Evolutionary conservation across 768 basidiomycete species (phyloP), one percentile per base, ranked within the genome.

Genomic region (Lepiota brunneoincarnata): DNA sequence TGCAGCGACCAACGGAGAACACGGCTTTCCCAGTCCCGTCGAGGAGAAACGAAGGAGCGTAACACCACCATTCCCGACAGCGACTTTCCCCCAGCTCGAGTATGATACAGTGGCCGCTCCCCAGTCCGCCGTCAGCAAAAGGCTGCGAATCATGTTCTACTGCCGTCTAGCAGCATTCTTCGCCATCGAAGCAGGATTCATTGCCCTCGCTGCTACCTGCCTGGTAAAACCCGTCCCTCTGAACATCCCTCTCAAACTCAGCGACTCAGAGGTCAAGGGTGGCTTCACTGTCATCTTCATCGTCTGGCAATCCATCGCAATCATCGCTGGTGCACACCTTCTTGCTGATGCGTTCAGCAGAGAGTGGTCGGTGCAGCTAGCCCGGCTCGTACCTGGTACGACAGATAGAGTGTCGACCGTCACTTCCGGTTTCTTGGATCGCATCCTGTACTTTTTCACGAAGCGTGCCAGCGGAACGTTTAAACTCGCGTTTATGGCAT

Each of bases 271-370:
- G 18, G 53, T 54, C 28, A 48, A 41, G 14, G 45, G 53, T 24
- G 53, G 53, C 38, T 54, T 54, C 46, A 48, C 53, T 2, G 53
- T 48, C 45, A 35, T 54, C 18, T 47, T 54, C 38, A 41, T 48
- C 38, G 26, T 54, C 6, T 54, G 53, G 53, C 53, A 48, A 17
- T 28, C 21, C 17, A 20, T 54, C 15, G 53, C 53, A 10, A 40
- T 54, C 38, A 31, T 54, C 11, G 38, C 46, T 35, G 53, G 53
- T 2, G 45, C 28, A 20, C 36, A 54, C n/a, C 47, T 54, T 18
- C 45, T 41, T 31, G 38, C 45, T 35, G 53, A 54, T 41, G 45
- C 46, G 6, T 54, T 54, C 46, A 54, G 53, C 24, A 24, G 53
- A 48, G 53, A 54, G 28, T 54, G 53, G 53, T 54, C 53, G 4